Conservation (phyloP, 179 eudicot genomes). For the Silene coronaria region DNA sequence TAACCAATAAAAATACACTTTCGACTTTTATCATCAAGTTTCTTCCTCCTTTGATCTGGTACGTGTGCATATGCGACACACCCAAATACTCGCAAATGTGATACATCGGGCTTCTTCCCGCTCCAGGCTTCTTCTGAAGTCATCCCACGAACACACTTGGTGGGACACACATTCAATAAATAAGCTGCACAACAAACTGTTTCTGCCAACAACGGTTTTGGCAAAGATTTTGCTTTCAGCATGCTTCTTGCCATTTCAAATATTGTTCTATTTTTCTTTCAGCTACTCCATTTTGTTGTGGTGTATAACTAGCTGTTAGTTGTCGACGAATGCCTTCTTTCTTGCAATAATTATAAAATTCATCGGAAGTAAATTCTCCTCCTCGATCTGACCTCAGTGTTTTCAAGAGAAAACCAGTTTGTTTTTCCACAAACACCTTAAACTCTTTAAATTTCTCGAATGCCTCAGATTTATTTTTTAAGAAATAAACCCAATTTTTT, state of each 20-base stretch:
- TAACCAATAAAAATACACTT: slow-evolving; percentile 8
- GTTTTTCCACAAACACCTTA: background rate
- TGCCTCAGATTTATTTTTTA: background rate
- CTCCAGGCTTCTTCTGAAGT: slow-evolving; percentile 12
- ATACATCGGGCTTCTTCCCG: background rate
- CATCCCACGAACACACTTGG: background rate
- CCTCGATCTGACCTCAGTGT: slow-evolving; percentile 6
- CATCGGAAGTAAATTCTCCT: slow-evolving; percentile 7
- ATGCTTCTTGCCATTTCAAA: slow-evolving; percentile 14
- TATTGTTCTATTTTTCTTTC: slow-evolving; percentile 6
- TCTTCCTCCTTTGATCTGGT: background rate
- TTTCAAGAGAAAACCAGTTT: background rate
- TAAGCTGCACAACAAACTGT: slow-evolving; percentile 1
- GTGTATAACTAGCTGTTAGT: background rate
- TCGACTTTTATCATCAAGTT: slow-evolving; percentile 5
- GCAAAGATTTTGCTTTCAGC: slow-evolving; percentile 4
- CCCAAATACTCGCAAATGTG: slow-evolving; percentile 7
- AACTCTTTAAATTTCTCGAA: background rate
- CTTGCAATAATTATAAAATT: background rate
- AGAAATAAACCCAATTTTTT: background rate
- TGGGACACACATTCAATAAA: slow-evolving; percentile 12
- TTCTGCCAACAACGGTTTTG: slow-evolving; percentile 10
- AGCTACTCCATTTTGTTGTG: background rate
- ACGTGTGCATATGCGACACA: slow-evolving; percentile 6
- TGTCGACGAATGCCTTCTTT: background rate